Percentiles rank a stretch among this genome's conserved stretches.
These are phyloP conservation scores for Zelopaecilomyces penicillatus DNA, from an alignment of 2,329 filamentous ascomycete species.

Conservation along the genomic window DNA sequence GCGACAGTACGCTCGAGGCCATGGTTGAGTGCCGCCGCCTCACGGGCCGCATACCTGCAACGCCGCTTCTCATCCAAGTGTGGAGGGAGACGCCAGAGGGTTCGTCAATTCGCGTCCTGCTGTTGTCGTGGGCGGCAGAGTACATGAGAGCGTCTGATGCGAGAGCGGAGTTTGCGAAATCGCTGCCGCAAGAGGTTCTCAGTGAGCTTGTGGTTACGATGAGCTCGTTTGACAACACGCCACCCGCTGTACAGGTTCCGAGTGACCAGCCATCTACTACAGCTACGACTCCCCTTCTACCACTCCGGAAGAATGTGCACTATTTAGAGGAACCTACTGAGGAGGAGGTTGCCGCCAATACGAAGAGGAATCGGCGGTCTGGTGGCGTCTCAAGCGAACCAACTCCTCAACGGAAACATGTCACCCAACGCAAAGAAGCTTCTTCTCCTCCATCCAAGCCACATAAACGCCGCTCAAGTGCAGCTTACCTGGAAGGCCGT, in stretches of 20 bases:
- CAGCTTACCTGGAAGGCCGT: conserved; percentile 21
- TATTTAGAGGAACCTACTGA: conserved; percentile 39
- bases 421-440: conserved; percentile 16
- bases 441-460: conserved; percentile 25
- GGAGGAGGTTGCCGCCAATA: conserved; percentile 22
- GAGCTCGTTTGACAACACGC: conserved; percentile 43
- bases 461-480: conserved; percentile 27
- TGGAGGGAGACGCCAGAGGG: conserved; percentile 55
- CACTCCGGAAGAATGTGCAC: conserved; percentile 37
- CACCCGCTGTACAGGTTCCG: conserved; percentile 22
- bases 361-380: conserved; percentile 36
- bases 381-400: conserved; percentile 10
- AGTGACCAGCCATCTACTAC: conserved; percentile 10
- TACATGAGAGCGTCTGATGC: conserved; percentile 52
- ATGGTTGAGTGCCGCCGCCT: conserved; percentile 48
- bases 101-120: conserved; percentile 48
- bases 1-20: conserved; percentile 45
- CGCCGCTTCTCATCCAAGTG: conserved; percentile 50
- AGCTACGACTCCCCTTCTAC: background rate
- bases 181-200: conserved; percentile 52
- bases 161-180: conserved; percentile 49
- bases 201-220: conserved; percentile 55
- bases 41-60: conserved; percentile 48
- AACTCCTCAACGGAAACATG: background rate
- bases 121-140: conserved; percentile 54